Percentiles rank a stretch among this genome's conserved stretches.
phyloP scores from a whole-genome alignment of 805 yeast genomes.

The Lachancea meyersii region DNA sequence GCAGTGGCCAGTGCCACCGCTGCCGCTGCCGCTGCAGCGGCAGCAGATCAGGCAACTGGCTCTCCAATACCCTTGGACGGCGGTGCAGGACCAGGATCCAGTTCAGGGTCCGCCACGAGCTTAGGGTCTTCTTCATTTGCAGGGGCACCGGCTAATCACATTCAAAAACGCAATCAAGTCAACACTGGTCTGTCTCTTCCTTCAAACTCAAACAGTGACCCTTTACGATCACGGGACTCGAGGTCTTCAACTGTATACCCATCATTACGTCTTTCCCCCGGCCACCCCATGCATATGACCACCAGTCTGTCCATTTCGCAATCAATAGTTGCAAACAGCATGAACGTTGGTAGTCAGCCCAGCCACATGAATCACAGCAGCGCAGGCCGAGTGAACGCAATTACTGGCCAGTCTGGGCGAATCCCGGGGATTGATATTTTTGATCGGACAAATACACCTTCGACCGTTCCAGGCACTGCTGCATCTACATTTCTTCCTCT shows the following conservation, averaged over 20 bases:
- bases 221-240: not conserved
- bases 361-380: not conserved
- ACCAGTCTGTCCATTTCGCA: not conserved
- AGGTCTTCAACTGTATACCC: not conserved
- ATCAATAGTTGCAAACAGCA: not conserved
- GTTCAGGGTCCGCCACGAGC: not conserved
- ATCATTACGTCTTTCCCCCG: not conserved
- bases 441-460: not conserved
- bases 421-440: slow-evolving; percentile 3
- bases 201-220: not conserved
- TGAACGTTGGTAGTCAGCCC: not conserved
- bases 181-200: slow-evolving; percentile 3
- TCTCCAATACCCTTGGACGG: not conserved
- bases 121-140: slow-evolving; percentile 1
- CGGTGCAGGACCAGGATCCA: not conserved
- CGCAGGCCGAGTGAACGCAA: not conserved
- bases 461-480: not conserved
- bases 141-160: slow-evolving; percentile 2
- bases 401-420: not conserved
- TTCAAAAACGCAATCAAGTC: slow-evolving; percentile 6
- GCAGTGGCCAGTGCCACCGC: not conserved
- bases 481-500: slow-evolving; percentile 3
- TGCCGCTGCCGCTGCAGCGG: not conserved
- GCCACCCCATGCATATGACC: not conserved
- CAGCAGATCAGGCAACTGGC: too few relatives aligned